Evolutionary conservation across 306 rosid genomes (phyloP), one percentile per base, ranked within the genome.

Genomic region (Rubus parviflorus): DNA sequence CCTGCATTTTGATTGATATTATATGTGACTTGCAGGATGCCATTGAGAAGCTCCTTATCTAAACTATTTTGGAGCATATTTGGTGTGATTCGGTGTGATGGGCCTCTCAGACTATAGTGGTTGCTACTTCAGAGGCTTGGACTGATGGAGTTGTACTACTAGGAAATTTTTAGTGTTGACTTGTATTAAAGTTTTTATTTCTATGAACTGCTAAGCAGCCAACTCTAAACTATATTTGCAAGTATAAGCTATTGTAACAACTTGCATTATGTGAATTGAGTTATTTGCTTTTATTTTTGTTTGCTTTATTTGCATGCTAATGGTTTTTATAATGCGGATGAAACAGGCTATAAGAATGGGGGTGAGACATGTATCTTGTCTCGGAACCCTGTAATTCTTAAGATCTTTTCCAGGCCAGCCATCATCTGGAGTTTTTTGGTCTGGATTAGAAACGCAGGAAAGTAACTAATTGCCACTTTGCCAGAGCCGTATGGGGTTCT

Each of bases 21-120:
- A 41, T 10, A 3, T 42, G 48, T 56, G 73, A 67, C 74, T 68
- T 85, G 79, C 87, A 92, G 98, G 93, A 95, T 82, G 97, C 98
- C 16, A 95, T 92, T 77, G 98, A 95, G 87, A 95, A 95, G 88
- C 91, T 95, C 71, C 82, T 92, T 69, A 92, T 95, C 75, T 95
- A 87, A 90, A 70, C 58, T 54, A 38, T 41, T 16, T 64, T 37
- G 45, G 8, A 69, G 79, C 52, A 42, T 70, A 61, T 73, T 90
- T 87, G 80, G 90, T 84, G 82, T 92, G 93, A 89, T 78, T 90
- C 89, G 80, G 93, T 84, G 84, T 92, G 97, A 92, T 79, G 87
- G 90, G 96, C 95, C 94, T 88, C 91, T 86, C 84, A 83, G 87
- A 85, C 78, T 77, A 70, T 76, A 78, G 63, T 75, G 81, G 81